Evolutionary conservation across 108 stramenopile species (phyloP), one percentile per base, ranked within the genome.

Genomic region (Pseudonitzschia multistriata): DNA sequence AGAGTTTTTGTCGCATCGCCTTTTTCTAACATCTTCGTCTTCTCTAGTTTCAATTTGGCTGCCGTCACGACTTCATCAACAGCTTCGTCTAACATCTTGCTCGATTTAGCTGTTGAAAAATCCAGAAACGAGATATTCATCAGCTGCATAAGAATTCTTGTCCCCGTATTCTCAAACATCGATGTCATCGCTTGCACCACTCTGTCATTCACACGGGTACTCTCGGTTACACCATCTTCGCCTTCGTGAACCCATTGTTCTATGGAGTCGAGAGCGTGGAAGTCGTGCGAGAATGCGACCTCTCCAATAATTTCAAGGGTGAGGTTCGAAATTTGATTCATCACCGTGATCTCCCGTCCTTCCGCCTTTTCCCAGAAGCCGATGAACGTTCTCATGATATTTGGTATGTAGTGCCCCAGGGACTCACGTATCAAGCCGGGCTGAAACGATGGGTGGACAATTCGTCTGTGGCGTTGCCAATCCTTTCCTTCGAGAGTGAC

Each of bases 401-500:
- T 45, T 7, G 84, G 84, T 24, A 84, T 66, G 40, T 31, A 42
- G n/a, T 74, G 34, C 24, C 75, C 68, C 48, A 88, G 59, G 11
- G 67, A 42, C 40, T 83, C 78, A 65, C 74, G 79, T 0, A 85
- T 52, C 28, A 77, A 47, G 19, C 62, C 29, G 4, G 65, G 72
- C 31, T 73, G 48, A 68, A 88, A 88, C 22, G 83, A 72, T 3
- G 87, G 84, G 34, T 88, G 87, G 52, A 85, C 77, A 7, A 88
- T 88, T 60, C 78, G 66, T 33, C 87, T 72, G 62, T 88, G 87
- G 15, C 84, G 74, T 30, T 68, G 72, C 84, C 84, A 88, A n/a
- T 74, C 71, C 29, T 49, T 55, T 22, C 87, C 87, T 30, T 88
- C 81, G 14, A 81, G 36, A 14, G 84, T 80, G 7, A 88, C 79